Evolutionary conservation across 331 rosid species (phyloP).

Genomic region (Malus hybrid): DNA sequence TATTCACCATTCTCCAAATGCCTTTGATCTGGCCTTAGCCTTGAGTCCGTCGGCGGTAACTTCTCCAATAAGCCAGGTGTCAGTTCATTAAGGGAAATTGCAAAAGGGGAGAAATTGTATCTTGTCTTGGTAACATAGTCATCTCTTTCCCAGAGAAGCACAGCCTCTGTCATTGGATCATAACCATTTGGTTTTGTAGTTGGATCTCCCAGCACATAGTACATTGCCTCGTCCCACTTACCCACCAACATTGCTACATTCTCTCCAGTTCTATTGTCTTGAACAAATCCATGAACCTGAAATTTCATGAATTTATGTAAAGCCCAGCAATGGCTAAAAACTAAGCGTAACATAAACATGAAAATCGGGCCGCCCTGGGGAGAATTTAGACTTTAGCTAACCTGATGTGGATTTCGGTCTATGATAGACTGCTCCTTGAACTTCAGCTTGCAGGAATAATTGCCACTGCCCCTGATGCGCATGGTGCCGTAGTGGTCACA

Average conservation of each 20-base stretch:
- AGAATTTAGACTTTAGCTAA: conserved; percentile 12
- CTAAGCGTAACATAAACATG: not conserved
- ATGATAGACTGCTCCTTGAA: conserved; percentile 98
- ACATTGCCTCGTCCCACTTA: conserved; percentile 99
- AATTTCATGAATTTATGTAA: conserved; percentile 1
- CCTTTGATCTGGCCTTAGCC: conserved; percentile 98
- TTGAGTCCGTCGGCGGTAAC: conserved; percentile 93
- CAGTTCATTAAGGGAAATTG: conserved; percentile 85
- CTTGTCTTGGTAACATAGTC: conserved; percentile 59
- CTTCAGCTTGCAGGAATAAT: conserved; percentile 94
- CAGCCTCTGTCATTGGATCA: conserved; percentile 99
- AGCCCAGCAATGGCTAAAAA: not conserved
- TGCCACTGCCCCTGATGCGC: conserved; percentile 93
- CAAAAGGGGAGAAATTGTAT: conserved; percentile 93
- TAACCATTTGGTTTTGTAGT: conserved; percentile 89
- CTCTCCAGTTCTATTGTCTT: conserved; percentile 95
- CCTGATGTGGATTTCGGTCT: conserved; percentile 97
- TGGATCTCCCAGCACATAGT: conserved; percentile 95
- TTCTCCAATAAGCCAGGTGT: conserved; percentile 59
- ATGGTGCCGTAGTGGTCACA: conserved; percentile 97
- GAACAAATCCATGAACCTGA: conserved; percentile 98
- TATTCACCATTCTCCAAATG: conserved; percentile 95
- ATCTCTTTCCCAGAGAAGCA: conserved; percentile 88
- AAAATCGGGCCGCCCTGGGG: not conserved
- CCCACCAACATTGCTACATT: conserved; percentile 94